Evolutionary conservation across 2,329 filamentous ascomycete species (phyloP).

Genomic region (Akanthomyces lecanii): DNA sequence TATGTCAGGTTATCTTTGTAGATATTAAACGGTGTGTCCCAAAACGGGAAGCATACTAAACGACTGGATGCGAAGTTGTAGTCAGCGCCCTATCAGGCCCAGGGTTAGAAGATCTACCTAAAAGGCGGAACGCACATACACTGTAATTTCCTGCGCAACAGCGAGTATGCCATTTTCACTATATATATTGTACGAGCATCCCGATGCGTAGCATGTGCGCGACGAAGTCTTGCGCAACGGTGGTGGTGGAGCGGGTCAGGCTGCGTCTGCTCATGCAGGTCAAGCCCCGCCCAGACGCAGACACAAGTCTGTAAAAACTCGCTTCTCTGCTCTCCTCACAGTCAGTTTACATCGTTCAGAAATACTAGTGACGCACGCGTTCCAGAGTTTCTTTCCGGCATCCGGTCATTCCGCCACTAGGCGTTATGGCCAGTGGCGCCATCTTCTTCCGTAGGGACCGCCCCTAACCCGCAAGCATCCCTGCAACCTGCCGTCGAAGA

Average conservation of each 20-base stretch:
- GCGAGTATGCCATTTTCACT: background rate
- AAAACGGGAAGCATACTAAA: background rate
- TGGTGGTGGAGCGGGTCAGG: background rate
- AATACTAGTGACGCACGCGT: too few relatives aligned
- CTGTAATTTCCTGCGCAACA: too few relatives aligned
- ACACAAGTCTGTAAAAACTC: too few relatives aligned
- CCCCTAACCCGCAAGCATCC: background rate
- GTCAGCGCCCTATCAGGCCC: background rate
- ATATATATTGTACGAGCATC: background rate
- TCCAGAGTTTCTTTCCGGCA: too few relatives aligned
- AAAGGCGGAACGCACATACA: background rate
- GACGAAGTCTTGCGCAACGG: background rate
- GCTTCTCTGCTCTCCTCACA: too few relatives aligned
- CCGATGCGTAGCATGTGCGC: background rate
- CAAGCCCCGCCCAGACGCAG: background rate
- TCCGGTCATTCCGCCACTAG: too few relatives aligned
- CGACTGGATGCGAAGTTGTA: background rate
- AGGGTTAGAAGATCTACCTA: background rate
- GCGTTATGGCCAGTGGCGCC: too few relatives aligned
- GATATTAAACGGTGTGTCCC: conserved; percentile 4
- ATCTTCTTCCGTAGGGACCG: conserved; percentile 15
- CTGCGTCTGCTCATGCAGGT: background rate
- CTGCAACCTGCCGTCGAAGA: background rate
- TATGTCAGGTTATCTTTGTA: background rate
- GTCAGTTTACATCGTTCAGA: too few relatives aligned